Percentiles rank a stretch among this genome's conserved stretches.
Evolutionary conservation across 305 asterid species (phyloP).

Genomic region (Rubia balearica): DNA sequence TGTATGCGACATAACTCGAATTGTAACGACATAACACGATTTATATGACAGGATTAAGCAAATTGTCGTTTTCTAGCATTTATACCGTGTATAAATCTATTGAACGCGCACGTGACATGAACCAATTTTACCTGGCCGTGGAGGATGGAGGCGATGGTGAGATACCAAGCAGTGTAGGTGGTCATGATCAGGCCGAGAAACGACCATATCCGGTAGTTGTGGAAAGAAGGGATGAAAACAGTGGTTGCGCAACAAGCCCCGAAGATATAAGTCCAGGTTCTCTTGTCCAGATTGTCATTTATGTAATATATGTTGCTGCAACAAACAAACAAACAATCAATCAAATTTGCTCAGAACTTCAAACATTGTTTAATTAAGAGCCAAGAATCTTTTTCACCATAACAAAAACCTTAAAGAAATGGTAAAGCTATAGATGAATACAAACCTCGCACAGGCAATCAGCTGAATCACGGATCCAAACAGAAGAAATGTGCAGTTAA

Average conservation of each 20-base stretch:
- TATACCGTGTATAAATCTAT: too few relatives aligned
- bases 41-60: too few relatives aligned
- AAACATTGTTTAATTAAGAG: background rate
- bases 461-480: constrained; percentile 96
- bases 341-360: constrained; percentile 5
- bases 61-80: too few relatives aligned
- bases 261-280: constrained; percentile 90
- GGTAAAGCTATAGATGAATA: background rate
- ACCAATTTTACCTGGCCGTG: constrained; percentile 85
- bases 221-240: constrained; percentile 81
- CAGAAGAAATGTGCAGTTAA: constrained; percentile 86
- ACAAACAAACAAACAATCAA: background rate
- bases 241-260: constrained; percentile 96
- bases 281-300: constrained; percentile 83
- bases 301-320: constrained; percentile 79
- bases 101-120: too few relatives aligned
- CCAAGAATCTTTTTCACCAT: background rate
- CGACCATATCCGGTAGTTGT: constrained; percentile 90
- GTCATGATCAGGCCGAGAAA: constrained; percentile 88
- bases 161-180: constrained; percentile 87
- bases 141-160: constrained; percentile 58
- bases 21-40: too few relatives aligned
- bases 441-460: constrained; percentile 85
- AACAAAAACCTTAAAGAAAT: constrained; percentile 1
- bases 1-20: too few relatives aligned